phyloP scores from a whole-genome alignment of 208 protist species.

The Trypanosoma scelopori region DNA sequence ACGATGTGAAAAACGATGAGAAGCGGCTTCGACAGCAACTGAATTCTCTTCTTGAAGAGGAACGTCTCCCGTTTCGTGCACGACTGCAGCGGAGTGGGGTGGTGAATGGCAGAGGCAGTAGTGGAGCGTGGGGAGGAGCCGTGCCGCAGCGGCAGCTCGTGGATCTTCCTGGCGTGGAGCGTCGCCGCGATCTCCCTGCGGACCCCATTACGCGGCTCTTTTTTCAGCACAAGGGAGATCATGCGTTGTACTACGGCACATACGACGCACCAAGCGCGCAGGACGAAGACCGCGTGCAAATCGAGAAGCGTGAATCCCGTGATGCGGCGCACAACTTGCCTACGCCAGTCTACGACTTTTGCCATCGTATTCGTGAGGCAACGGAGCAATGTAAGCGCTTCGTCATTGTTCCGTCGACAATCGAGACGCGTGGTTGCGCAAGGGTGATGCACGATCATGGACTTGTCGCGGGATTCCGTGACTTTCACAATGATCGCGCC shows the following conservation, averaged over 20 bases:
- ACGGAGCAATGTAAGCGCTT: conserved; percentile 89
- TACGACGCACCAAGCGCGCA: conserved; percentile 74
- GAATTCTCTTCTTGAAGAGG: conserved; percentile 75
- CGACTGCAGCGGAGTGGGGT: conserved; percentile 17
- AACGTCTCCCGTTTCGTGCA: conserved; percentile 43
- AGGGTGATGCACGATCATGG: conserved; percentile 87
- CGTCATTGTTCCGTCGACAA: conserved; percentile 85
- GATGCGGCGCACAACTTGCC: conserved; percentile 78
- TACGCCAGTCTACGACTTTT: conserved; percentile 89
- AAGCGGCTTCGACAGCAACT: conserved; percentile 72
- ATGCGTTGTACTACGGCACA: conserved; percentile 90
- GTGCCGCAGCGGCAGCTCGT: conserved; percentile 59
- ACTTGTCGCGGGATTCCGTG: conserved; percentile 86
- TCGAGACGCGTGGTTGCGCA: conserved; percentile 87
- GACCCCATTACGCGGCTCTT: conserved; percentile 92
- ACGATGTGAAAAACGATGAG: conserved; percentile 66
- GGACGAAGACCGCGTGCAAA: conserved; percentile 82
- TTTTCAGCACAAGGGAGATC: conserved; percentile 91
- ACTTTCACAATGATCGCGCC: conserved; percentile 91
- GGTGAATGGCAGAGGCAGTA: background rate
- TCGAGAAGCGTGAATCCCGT: conserved; percentile 77
- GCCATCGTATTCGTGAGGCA: conserved; percentile 84
- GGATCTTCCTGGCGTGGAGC: conserved; percentile 83
- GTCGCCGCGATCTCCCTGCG: conserved; percentile 75
- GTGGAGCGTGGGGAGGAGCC: conserved; percentile 18